These are phyloP conservation scores for Phytophthora rubi DNA, from an alignment of 352 stramenopile species.

Conservation along the genomic window DNA sequence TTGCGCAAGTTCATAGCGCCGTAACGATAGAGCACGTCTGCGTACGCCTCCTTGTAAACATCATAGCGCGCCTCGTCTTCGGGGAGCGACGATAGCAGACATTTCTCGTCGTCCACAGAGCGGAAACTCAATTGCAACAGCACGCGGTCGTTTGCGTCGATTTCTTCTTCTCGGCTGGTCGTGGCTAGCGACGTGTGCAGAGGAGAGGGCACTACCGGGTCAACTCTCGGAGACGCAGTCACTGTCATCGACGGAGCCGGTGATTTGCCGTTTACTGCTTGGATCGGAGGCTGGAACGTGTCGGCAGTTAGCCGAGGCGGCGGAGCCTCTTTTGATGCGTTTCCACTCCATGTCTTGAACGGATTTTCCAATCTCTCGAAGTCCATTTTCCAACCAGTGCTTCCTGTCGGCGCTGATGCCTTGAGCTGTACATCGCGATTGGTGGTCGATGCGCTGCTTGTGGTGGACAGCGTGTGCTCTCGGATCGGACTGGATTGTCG, in stretches of 20 bases:
- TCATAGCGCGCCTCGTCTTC: constrained; percentile 74
- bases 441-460: constrained; percentile 18
- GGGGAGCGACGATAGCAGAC: constrained; percentile 55
- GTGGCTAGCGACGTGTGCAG: constrained; percentile 15
- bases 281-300: constrained; percentile 55
- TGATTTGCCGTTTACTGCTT: constrained; percentile 34
- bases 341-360: constrained; percentile 77
- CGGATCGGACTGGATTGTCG: constrained; percentile 35
- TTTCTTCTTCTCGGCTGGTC: constrained; percentile 36
- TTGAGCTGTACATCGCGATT: constrained; percentile 25
- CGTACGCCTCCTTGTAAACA: constrained; percentile 84
- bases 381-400: constrained; percentile 63
- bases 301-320: constrained; percentile 55
- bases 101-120: constrained; percentile 44
- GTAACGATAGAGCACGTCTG: constrained; percentile 83
- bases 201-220: constrained; percentile 28
- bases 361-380: constrained; percentile 75
- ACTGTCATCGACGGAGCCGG: constrained; percentile 39
- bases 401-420: constrained; percentile 3
- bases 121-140: constrained; percentile 56
- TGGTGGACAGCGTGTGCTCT: constrained; percentile 19
- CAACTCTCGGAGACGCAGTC: constrained; percentile 26
- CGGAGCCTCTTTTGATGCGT: constrained; percentile 45
- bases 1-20: constrained; percentile 73
- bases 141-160: constrained; percentile 53